Conservation (phyloP, 2,329 filamentous ascomycete species). For the Stagonosporopsis tanaceti region DNA sequence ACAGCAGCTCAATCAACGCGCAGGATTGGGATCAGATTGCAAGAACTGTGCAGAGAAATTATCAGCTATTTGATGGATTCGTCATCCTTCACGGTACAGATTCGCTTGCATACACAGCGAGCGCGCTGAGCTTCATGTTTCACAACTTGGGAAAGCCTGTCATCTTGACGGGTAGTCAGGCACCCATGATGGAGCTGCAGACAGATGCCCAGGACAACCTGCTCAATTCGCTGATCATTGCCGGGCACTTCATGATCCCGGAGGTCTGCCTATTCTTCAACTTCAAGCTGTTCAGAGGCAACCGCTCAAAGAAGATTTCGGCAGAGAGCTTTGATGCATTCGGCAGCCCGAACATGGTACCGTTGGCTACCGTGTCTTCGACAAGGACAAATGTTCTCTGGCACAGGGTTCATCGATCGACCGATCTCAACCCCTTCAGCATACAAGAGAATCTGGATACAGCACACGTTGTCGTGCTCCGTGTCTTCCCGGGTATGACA, state of each 20-base stretch:
- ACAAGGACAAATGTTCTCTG: slow-evolving; percentile 83
- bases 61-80: slow-evolving; percentile 87
- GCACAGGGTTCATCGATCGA: slow-evolving; percentile 78
- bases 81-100: slow-evolving; percentile 92
- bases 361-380: slow-evolving; percentile 81
- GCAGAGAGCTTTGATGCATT: slow-evolving; percentile 88
- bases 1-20: slow-evolving; percentile 89
- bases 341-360: slow-evolving; percentile 83
- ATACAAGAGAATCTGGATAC: slow-evolving; percentile 77
- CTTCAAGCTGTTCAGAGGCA: slow-evolving; percentile 87
- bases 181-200: slow-evolving; percentile 88
- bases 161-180: slow-evolving; percentile 74
- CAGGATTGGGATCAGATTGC: slow-evolving; percentile 88
- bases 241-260: slow-evolving; percentile 90
- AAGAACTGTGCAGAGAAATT: slow-evolving; percentile 80
- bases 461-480: slow-evolving; percentile 86
- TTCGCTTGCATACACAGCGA: slow-evolving; percentile 85
- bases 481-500: slow-evolving; percentile 91
- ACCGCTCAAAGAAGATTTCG: slow-evolving; percentile 86
- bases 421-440: slow-evolving; percentile 74
- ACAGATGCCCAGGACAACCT: slow-evolving; percentile 93
- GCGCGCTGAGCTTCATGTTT: slow-evolving; percentile 92
- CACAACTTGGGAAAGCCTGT: slow-evolving; percentile 90
- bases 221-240: slow-evolving; percentile 85
- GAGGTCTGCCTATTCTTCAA: slow-evolving; percentile 96